Evolutionary conservation across 257 asterid species (phyloP).

Genomic region (Nemophila menziesii): DNA sequence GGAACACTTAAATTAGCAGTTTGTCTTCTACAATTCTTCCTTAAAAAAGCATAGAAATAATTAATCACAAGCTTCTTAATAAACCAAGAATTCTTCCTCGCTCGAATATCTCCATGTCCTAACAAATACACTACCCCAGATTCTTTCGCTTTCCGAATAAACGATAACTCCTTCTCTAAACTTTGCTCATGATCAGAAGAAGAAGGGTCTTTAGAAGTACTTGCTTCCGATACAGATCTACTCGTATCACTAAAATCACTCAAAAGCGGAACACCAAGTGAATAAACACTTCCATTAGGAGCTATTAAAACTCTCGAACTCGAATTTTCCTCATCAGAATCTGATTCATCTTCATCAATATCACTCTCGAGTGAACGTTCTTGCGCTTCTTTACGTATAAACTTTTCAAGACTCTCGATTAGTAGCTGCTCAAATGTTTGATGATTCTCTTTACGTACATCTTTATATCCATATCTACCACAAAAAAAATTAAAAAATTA

Average conservation of each 20-base stretch:
- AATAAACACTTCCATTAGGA: slow-evolving; percentile 84
- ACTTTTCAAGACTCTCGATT: slow-evolving; percentile 86
- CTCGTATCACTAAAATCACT: slow-evolving; percentile 46
- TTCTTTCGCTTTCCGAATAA: slow-evolving; percentile 70
- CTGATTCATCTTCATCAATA: slow-evolving; percentile 40
- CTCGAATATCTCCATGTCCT: slow-evolving; percentile 84
- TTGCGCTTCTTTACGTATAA: slow-evolving; percentile 91
- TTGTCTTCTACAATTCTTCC: slow-evolving; percentile 84
- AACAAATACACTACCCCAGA: slow-evolving; percentile 88
- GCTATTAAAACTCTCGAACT: slow-evolving; percentile 64
- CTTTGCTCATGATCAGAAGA: slow-evolving; percentile 56
- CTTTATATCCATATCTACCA: slow-evolving; percentile 96
- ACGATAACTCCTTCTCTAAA: slow-evolving; percentile 83
- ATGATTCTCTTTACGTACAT: slow-evolving; percentile 85
- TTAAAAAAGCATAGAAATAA: slow-evolving; percentile 79
- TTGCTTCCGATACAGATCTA: slow-evolving; percentile 35
- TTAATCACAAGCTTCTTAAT: slow-evolving; percentile 81
- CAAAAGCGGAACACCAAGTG: slow-evolving; percentile 81
- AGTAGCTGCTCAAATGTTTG: slow-evolving; percentile 87
- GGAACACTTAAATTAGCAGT: slow-evolving; percentile 82
- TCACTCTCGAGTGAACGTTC: slow-evolving; percentile 91
- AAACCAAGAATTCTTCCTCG: slow-evolving; percentile 91
- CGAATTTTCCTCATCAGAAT: slow-evolving; percentile 46
- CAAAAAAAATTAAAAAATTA: slow-evolving; percentile 9
- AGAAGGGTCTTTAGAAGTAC: slow-evolving; percentile 29